Conservation (phyloP, 1,284 basidiomycete species). For the Ganoderma sp. region DNA sequence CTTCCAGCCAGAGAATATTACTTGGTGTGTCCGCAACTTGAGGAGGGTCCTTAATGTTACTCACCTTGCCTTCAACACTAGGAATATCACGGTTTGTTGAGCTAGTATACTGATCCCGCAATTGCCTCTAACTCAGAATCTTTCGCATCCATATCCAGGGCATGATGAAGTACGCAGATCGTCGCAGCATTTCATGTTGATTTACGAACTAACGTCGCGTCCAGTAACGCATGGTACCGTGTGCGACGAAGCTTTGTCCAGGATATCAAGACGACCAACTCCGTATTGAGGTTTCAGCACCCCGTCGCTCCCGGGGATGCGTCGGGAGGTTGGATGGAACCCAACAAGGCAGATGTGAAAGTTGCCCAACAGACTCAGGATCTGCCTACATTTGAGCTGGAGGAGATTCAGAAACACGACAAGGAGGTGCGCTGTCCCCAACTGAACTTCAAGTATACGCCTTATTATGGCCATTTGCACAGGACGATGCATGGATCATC, state of each 20-base stretch:
- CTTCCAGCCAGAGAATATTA: constrained; percentile 33
- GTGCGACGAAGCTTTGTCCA: constrained; percentile 25
- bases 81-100: constrained; percentile 25
- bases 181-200: too few relatives aligned
- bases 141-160: constrained; percentile 17
- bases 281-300: constrained; percentile 31
- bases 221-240: constrained; percentile 36
- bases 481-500: constrained; percentile 38
- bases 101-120: background rate
- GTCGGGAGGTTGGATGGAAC: constrained; percentile 35
- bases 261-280: constrained; percentile 17
- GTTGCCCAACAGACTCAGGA: background rate
- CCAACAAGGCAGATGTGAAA: constrained; percentile 4
- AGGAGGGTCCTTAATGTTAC: background rate
- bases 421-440: constrained; percentile 20
- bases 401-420: constrained; percentile 35
- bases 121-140: background rate
- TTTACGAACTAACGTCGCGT: background rate
- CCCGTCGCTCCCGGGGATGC: constrained; percentile 33
- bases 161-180: constrained; percentile 38
- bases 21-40: constrained; percentile 23
- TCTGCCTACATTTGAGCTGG: constrained; percentile 27
- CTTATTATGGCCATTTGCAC: background rate
- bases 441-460: background rate
- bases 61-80: background rate